Conservation (phyloP, 2,329 filamentous ascomycete species). For the Beauveria rudraprayagi region DNA sequence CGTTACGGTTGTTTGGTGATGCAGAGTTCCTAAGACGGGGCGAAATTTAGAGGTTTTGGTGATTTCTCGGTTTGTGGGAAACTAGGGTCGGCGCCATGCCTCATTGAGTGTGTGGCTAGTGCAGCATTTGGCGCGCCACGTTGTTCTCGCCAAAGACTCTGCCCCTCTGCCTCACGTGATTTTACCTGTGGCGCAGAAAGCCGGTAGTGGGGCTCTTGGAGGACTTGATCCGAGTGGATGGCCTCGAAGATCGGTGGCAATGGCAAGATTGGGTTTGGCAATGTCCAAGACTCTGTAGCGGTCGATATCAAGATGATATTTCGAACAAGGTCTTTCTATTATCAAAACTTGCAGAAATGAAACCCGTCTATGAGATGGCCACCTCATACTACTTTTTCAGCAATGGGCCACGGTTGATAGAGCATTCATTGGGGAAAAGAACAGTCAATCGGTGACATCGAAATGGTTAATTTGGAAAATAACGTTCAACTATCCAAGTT, state of each 20-base stretch:
- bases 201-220: neutral
- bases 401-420: no score
- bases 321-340: no score
- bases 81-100: conserved; percentile 30
- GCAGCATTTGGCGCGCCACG: neutral
- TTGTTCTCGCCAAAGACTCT: neutral
- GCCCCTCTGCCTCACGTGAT: conserved; percentile 8
- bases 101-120: conserved; percentile 24
- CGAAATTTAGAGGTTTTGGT: conserved; percentile 35
- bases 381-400: no score
- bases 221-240: neutral
- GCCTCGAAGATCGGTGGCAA: neutral
- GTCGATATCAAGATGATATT: no score
- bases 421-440: no score
- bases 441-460: no score
- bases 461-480: no score
- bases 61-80: conserved; percentile 38
- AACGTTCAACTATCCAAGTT: no score
- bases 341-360: no score
- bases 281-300: neutral
- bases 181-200: neutral
- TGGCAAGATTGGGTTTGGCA: neutral
- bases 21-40: conserved; percentile 28
- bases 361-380: no score
- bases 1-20: conserved; percentile 36